A percentile compares a stretch with the other conserved stretches of the same genome.
phyloP scores from a whole-genome alignment of 805 yeast genomes.

The Saccharomycopsis oosterbeekiorum region DNA sequence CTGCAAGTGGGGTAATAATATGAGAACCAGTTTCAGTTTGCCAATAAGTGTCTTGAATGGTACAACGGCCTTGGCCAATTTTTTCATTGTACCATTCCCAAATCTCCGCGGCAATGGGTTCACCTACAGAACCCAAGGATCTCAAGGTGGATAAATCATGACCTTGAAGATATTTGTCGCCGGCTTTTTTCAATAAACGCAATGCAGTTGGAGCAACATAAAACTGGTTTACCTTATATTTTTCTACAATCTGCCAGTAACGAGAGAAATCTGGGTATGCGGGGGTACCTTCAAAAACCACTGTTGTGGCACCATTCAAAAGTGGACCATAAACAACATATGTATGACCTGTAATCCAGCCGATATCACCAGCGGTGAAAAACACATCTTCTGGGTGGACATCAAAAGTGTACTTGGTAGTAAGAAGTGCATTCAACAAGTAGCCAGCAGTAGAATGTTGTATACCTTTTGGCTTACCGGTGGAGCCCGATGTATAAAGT shows the following conservation, averaged over 20 bases:
- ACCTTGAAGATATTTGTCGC: conserved; percentile 49
- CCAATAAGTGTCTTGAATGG: conserved; percentile 81
- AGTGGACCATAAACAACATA: conserved; percentile 78
- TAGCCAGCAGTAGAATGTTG: conserved; percentile 77
- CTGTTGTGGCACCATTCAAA: conserved; percentile 64
- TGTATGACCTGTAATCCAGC: conserved; percentile 88
- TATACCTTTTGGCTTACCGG: conserved; percentile 85
- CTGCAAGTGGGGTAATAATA: conserved; percentile 67
- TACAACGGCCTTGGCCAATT: conserved; percentile 61
- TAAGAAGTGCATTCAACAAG: conserved; percentile 59
- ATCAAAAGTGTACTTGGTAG: conserved; percentile 71
- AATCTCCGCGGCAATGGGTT: conserved; percentile 76
- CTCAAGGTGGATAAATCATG: conserved; percentile 57
- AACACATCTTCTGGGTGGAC: conserved; percentile 63
- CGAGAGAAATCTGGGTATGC: conserved; percentile 75
- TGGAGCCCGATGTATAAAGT: conserved; percentile 78
- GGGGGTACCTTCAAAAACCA: conserved; percentile 82
- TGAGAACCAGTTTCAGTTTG: conserved; percentile 84
- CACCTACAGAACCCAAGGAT: conserved; percentile 76
- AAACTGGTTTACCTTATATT: conserved; percentile 65
- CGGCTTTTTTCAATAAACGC: conserved; percentile 66
- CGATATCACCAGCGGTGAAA: conserved; percentile 85
- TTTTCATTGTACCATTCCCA: conserved; percentile 80
- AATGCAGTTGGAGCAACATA: conserved; percentile 82
- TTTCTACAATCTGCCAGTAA: conserved; percentile 69